These are phyloP conservation scores for Kodamaea hsintzibuensis DNA, from an alignment of 805 yeast species.

Conservation along the genomic window DNA sequence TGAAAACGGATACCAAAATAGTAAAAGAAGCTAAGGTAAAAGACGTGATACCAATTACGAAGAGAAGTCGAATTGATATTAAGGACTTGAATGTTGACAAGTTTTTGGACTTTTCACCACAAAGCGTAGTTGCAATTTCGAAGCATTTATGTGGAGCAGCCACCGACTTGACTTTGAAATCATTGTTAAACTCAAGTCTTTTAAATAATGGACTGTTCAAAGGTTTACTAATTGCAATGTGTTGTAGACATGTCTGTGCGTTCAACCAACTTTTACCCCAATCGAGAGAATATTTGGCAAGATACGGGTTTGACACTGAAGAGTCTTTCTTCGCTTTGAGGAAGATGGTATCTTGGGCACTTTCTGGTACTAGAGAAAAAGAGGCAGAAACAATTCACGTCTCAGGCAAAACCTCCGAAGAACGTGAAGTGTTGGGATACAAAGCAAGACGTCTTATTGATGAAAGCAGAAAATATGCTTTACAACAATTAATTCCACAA, in stretches of 20 bases:
- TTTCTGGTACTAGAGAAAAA: conserved; percentile 57
- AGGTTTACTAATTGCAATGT: conserved; percentile 84
- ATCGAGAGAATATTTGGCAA: conserved; percentile 41
- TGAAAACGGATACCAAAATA: conserved; percentile 77
- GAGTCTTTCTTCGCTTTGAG: conserved; percentile 50
- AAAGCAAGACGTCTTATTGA: conserved; percentile 74
- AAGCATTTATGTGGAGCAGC: conserved; percentile 95
- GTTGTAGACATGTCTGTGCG: conserved; percentile 85
- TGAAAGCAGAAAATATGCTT: conserved; percentile 60
- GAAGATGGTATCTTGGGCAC: conserved; percentile 86
- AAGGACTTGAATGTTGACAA: conserved; percentile 64
- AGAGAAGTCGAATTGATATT: conserved; percentile 71
- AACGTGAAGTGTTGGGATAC: conserved; percentile 63
- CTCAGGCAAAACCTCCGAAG: conserved; percentile 41
- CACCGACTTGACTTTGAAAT: conserved; percentile 78
- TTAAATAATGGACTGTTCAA: conserved; percentile 25
- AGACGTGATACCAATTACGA: conserved; percentile 31
- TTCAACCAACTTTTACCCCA: conserved; percentile 54
- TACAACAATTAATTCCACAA: conserved; percentile 34
- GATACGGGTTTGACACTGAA: conserved; percentile 31
- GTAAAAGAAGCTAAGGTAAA: conserved; percentile 47
- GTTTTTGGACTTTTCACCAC: conserved; percentile 32
- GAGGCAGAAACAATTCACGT: conserved; percentile 32
- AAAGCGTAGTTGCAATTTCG: conserved; percentile 61
- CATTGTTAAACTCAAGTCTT: conserved; percentile 47